phyloP scores from a whole-genome alignment of 345 rosid genomes.

The Dimocarpus longan region DNA sequence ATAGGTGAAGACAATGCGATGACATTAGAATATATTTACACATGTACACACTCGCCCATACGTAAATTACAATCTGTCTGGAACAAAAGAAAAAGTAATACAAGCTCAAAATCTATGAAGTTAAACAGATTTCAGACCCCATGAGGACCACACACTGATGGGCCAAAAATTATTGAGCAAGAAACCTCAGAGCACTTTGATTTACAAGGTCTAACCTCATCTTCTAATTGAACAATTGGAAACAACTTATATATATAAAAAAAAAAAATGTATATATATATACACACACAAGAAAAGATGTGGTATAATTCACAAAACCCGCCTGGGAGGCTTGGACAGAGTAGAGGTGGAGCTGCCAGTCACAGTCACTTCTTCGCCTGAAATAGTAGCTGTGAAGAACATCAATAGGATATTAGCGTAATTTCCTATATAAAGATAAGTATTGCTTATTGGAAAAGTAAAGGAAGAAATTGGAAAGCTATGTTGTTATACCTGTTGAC shows the following conservation, averaged over 20 bases:
- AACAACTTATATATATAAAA: not conserved
- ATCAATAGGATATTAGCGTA: not conserved
- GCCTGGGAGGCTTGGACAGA: slow-evolving; percentile 41
- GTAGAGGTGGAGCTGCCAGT: slow-evolving; percentile 23
- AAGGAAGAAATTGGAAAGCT: not conserved
- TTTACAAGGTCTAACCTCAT: not conserved
- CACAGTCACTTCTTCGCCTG: slow-evolving; percentile 49
- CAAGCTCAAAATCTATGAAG: not conserved
- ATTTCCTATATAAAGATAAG: not conserved
- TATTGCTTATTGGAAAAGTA: not conserved
- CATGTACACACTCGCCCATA: not conserved
- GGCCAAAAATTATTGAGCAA: not conserved
- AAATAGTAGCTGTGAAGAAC: slow-evolving; percentile 9
- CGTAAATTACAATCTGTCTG: slow-evolving; percentile 8
- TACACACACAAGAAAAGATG: not conserved
- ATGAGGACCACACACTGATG: not conserved
- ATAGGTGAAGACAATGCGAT: too few relatives aligned
- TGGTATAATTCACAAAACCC: slow-evolving; percentile 43
- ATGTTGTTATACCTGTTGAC: slow-evolving; percentile 40
- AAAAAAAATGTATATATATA: not conserved
- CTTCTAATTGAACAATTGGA: not conserved
- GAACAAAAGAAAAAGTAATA: not conserved
- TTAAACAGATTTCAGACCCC: slow-evolving; percentile 2
- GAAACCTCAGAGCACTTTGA: not conserved
- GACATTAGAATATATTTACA: not conserved